Evolutionary conservation across 176 grass and related monocot species (phyloP), one percentile per base, ranked within the genome.

Genomic region (Aechmea fasciata): DNA sequence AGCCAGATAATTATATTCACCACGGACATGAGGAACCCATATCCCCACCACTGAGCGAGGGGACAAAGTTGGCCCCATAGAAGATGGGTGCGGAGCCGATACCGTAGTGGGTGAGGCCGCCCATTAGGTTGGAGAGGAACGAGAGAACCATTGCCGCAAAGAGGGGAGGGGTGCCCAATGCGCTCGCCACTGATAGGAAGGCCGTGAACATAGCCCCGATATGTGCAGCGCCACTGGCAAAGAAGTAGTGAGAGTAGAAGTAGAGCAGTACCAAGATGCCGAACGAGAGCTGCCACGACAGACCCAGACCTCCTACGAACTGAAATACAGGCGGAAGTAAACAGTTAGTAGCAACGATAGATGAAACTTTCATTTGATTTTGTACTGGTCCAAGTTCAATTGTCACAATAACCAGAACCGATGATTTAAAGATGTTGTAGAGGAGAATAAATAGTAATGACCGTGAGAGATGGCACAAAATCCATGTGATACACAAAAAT

Each of bases 221-320:
- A 76, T 99, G 95, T 53, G 95, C 95, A 0, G 95, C 95, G 5
- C 95, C 95, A 71, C 95, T 99, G 65, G 95, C 95, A 1, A 99
- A 99, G 80, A 99, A 94, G 66, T 94, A 99, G 69, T 99, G 95
- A 11, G 95, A 90, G 77, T 99, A 99, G 87, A 94, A 99, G 82
- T 99, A 99, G 24, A 99, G 75, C 66, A 99, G 67, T 25, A 94
- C 82, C 77, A 99, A 80, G 49, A 99, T 88, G 13, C 90, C 82
- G 13, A 99, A 94, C 1, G 95, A 99, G 59, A 78, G 57, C 71
- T 99, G 95, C 90, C 95, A 99, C 10, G 95, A 90, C 19, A 99
- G 62, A 52, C 87, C 95, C 69, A 99, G 73, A 13, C 95, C 95
- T 84, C 90, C 90, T 50, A 99, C 90, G 84, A 99, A 90, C 94